Conservation (phyloP, 1,284 basidiomycete genomes). For the Rugosomyces carneus region DNA sequence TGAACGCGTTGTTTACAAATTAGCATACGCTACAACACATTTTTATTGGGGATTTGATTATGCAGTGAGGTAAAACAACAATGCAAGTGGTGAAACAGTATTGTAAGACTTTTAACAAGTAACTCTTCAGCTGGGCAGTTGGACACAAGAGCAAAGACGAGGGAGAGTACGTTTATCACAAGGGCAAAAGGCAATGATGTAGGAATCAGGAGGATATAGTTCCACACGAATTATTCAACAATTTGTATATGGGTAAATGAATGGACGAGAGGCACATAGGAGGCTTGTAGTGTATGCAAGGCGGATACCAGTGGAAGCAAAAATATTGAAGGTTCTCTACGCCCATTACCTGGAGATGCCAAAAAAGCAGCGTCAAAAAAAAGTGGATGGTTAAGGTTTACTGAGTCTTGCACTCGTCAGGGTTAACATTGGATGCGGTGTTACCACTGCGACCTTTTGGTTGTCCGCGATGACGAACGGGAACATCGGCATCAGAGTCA, state of each 20-base stretch:
- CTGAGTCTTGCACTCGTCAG: conserved; percentile 86
- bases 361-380: conserved; percentile 1
- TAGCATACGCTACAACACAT: background rate
- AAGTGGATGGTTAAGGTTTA: conserved; percentile 25
- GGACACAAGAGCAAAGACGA: background rate
- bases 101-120: background rate
- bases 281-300: background rate
- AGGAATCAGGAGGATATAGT: background rate
- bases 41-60: no score
- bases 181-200: background rate
- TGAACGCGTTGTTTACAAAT: no score
- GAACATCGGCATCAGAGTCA: conserved; percentile 55
- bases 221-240: background rate
- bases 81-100: background rate
- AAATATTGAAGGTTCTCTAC: background rate
- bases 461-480: conserved; percentile 49
- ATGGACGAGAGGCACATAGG: background rate
- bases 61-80: background rate
- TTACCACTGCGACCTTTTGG: conserved; percentile 46
- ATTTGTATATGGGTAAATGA: background rate
- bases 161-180: background rate
- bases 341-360: background rate
- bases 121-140: background rate
- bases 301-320: background rate
- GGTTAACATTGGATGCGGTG: conserved; percentile 45